Conservation (phyloP, 805 yeast genomes). For the Nakazawaea anatomiae region DNA sequence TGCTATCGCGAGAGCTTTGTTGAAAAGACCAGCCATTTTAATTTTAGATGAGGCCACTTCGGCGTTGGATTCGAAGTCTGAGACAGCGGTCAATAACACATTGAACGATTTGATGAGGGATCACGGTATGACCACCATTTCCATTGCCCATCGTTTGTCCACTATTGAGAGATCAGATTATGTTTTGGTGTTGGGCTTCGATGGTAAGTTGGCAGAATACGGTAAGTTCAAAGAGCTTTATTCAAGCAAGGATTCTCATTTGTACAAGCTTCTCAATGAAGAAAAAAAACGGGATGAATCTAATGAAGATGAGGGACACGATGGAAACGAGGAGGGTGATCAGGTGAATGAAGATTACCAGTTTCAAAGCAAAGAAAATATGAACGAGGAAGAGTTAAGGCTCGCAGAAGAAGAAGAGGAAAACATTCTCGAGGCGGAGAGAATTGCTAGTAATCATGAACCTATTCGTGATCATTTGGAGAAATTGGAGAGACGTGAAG, state of each 20-base stretch:
- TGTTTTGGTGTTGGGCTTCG: conserved; percentile 72
- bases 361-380: conserved; percentile 2
- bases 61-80: conserved; percentile 86
- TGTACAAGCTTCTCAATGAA: conserved; percentile 27
- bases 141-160: conserved; percentile 87
- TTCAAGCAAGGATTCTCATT: conserved; percentile 28
- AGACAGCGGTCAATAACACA: conserved; percentile 76
- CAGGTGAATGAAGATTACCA: no score
- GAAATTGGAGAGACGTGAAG: conserved; percentile 1
- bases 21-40: conserved; percentile 62
- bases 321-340: conserved; percentile 1
- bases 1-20: conserved; percentile 70
- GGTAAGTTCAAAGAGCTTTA: conserved; percentile 61
- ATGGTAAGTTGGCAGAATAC: conserved; percentile 73
- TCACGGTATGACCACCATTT: conserved; percentile 67
- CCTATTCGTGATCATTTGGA: conserved; percentile 1
- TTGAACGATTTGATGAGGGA: conserved; percentile 48
- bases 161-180: conserved; percentile 82
- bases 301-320: conserved; percentile 12
- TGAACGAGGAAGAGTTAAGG: background rate
- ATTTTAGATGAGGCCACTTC: conserved; percentile 89
- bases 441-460: background rate
- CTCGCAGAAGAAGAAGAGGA: background rate
- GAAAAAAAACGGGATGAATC: conserved; percentile 14
- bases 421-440: background rate